Base-by-base conservation (phyloP, 2,329 filamentous ascomycete species). In the Phaeosphaeriaceae sp. region DNA sequence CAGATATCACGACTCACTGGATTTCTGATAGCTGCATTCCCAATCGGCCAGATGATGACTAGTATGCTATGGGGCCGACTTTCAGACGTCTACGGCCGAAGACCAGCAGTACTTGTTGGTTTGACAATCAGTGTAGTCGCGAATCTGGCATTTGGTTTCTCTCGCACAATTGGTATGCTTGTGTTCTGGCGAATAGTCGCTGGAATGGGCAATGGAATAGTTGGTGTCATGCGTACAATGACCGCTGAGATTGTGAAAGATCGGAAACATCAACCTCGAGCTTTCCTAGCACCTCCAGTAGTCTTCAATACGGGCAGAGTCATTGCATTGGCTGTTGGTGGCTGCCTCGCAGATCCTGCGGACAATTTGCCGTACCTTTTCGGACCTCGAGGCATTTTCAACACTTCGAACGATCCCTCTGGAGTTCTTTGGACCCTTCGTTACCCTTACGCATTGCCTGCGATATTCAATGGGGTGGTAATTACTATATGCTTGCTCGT, bases 31-130 rank as follows among this genome's bases (percentile, higher is more conserved):
- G 91, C 89, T 7, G 88, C 87, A 52, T 96, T 95, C 74, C 93
- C 90, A 0, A 87, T 89, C 0, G 89, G 90, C 0, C 92, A 96
- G 75, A 93, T 93, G 71, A 71, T 90, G 15, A 96, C 91, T 0
- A 91, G 91, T 10, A 87, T 96, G 75, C 76, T 91, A 60, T 96
- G 92, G 92, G 92, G 91, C 0, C 82, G 89, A 1, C 75, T 92
- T 1, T 85, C 85, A 2, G 86, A 88, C 69, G 86, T 88, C 17
- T 71, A 79, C 40, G 92, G 92, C 1, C 85, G 92, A 51, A 96
- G 96, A 76, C 85, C 84, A 10, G 90, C 93, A 13, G 81, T 96
- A 20, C 74, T 96, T 40, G 86, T 95, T 55, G 92, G 92, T 0
- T 79, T 96, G 22, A 68, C 85, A 1, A 91, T 92, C 1, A 92